Evolutionary conservation across 768 basidiomycete species (phyloP).

Genomic region (Termitomyces sp.): DNA sequence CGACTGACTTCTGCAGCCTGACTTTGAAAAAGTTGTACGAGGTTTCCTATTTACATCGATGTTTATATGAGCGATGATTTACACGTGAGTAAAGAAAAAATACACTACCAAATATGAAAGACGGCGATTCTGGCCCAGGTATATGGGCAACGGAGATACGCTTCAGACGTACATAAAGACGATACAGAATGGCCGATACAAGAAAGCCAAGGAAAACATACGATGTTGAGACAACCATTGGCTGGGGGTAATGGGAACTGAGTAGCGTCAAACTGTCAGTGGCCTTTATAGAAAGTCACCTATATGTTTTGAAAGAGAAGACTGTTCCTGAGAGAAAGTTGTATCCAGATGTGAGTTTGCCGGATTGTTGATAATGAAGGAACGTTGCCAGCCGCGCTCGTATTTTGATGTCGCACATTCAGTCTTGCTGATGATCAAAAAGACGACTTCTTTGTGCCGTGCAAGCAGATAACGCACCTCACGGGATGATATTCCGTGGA

Average conservation of each 20-base stretch:
- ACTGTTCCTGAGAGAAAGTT: neutral
- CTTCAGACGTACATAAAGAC: conserved; percentile 24
- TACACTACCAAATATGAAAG: conserved; percentile 31
- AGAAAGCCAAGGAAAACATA: conserved; percentile 4
- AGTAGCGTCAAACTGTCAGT: neutral
- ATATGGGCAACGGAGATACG: conserved; percentile 27
- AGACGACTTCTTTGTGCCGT: conserved; percentile 1
- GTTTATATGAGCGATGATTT: neutral
- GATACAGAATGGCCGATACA: conserved; percentile 14
- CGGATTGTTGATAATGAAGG: neutral
- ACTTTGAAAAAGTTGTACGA: conserved; percentile 24
- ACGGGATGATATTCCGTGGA: neutral
- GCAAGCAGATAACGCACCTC: neutral
- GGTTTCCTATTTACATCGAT: conserved; percentile 14
- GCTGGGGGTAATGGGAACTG: neutral
- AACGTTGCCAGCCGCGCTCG: neutral
- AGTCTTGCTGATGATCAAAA: conserved; percentile 8
- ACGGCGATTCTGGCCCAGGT: conserved; percentile 29
- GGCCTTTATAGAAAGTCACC: neutral
- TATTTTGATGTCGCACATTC: conserved; percentile 1
- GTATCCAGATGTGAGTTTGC: neutral
- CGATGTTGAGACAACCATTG: conserved; percentile 8
- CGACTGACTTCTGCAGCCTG: conserved; percentile 27
- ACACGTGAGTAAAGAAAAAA: neutral
- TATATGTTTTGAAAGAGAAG: neutral